These are phyloP conservation scores for Daphne laureola DNA, from an alignment of 441 rosid genomes.

Conservation along the genomic window DNA sequence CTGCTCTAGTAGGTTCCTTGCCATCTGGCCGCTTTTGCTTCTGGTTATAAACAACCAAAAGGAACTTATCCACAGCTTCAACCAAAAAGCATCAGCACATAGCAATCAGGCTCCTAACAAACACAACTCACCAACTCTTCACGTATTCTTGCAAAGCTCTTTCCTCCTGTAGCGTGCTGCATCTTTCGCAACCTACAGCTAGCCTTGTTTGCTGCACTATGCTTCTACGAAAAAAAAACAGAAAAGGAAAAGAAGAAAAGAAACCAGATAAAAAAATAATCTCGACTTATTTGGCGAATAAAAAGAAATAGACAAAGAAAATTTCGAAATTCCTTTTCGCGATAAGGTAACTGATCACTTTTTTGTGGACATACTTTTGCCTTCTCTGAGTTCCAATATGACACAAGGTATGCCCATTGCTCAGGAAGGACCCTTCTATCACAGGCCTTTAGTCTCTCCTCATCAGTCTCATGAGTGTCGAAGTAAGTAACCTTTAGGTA, in stretches of 20 bases:
- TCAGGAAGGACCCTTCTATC: conserved; percentile 32
- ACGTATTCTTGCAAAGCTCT: conserved; percentile 35
- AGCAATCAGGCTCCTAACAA: conserved; percentile 8
- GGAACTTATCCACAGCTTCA: background rate
- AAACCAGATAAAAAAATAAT: background rate
- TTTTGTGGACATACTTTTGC: conserved; percentile 22
- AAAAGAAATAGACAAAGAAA: background rate
- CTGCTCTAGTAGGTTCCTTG: conserved; percentile 30
- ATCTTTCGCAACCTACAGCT: conserved; percentile 20
- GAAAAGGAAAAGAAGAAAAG: background rate
- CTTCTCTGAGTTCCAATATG: conserved; percentile 33
- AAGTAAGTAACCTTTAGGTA: conserved; percentile 27
- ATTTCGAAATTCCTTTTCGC: no score
- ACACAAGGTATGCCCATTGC: conserved; percentile 32
- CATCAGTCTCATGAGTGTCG: conserved; percentile 26
- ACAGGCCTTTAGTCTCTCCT: conserved; percentile 27
- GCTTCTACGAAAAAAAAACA: conserved; percentile 20
- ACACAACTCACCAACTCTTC: conserved; percentile 31
- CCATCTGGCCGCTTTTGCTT: conserved; percentile 28
- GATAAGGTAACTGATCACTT: background rate
- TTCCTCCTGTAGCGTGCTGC: conserved; percentile 26
- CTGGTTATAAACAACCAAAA: conserved; percentile 15
- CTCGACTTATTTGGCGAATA: background rate
- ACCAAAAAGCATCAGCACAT: background rate
- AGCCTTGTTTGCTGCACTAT: conserved; percentile 28